Conservation (phyloP, 2,329 filamentous ascomycete genomes). For the Talaromyces atroroseus region DNA sequence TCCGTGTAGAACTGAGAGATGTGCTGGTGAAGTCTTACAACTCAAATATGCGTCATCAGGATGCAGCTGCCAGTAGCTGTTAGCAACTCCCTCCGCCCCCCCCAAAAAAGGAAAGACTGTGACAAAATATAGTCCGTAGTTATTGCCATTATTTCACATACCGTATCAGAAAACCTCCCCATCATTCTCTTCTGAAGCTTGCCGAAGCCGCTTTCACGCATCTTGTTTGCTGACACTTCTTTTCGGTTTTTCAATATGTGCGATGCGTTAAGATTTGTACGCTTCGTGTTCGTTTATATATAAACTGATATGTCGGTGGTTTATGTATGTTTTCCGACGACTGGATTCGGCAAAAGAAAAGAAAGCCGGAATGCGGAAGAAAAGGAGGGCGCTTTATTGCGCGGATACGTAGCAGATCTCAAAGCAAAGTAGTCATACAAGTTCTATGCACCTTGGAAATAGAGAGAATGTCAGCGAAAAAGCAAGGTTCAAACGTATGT, state of each 20-base stretch:
- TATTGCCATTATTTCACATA: conserved; percentile 19
- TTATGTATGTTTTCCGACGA: neutral
- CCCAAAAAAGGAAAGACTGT: neutral
- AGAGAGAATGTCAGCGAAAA: neutral
- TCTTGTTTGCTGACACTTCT: neutral
- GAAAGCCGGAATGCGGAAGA: neutral
- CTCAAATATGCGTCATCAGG: conserved; percentile 66
- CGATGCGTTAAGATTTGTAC: neutral
- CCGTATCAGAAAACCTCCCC: conserved; percentile 33
- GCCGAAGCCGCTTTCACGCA: conserved; percentile 11
- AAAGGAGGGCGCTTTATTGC: neutral
- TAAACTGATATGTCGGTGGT: neutral
- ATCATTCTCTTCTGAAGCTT: conserved; percentile 34
- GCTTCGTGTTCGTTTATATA: neutral
- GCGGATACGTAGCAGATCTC: neutral
- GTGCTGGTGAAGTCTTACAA: conserved; percentile 48
- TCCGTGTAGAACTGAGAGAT: neutral
- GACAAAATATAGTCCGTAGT: too few species aligned
- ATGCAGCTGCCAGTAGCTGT: conserved; percentile 30
- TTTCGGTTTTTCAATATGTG: neutral
- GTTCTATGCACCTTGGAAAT: neutral
- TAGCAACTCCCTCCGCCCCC: neutral
- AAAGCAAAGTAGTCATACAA: neutral
- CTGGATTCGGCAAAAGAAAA: neutral
- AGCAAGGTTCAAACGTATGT: neutral